Base-by-base conservation (phyloP, 2,329 filamentous ascomycete genomes). In the Phaeoacremonium minimum region DNA sequence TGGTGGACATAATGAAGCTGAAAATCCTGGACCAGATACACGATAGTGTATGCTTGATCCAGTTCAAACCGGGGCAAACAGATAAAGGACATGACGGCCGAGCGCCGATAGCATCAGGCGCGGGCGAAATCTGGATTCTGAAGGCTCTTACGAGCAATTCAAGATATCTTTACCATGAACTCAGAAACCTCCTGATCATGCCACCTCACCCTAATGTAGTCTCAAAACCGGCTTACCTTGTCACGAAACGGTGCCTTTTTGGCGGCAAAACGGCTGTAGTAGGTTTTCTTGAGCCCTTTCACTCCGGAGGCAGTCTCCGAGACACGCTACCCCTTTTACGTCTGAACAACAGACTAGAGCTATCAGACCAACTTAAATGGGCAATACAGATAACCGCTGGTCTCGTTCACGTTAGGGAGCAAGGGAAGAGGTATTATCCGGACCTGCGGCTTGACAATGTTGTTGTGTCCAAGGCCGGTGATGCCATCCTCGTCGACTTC, bases 121-220 rank as follows among this genome's bases (percentile, higher is more conserved):
- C 22, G 9, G 22, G 22, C 9, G 9, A 26, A n/a, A 52, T 62
- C 3, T 72, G 67, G 61, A 70, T 79, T 38, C 67, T 82, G 55
- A 82, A 82, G 50, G 72, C 74, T 4, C 52, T 80, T 29, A 73
- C 71, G 3, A 75, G 71, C 53, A 70, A 67, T 44, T 65, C 73
- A 41, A 79, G 79, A 48, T 80, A 74, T 47, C 60, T 82, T 26
- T 81, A 80, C 49, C 74, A 80, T 46, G 77, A 82, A 52, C 61
- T 82, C 14, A 69, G 69, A 36, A 66, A 69, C 16, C 65, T 82
- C 3, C 67, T 80, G 36, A 63, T 54, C 18, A 63, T 79, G 31
- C 58, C 66, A 18, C 60, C 68, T 4, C 75, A 82, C 46, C 59
- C 61, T 3, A 71, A 75, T 50, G 57, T 81, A 38, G 68, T 80